A percentile compares a stretch with the other conserved stretches of the same genome.
Conservation (phyloP, 2,329 filamentous ascomycete genomes). For the Paecilomyces sp. region DNA sequence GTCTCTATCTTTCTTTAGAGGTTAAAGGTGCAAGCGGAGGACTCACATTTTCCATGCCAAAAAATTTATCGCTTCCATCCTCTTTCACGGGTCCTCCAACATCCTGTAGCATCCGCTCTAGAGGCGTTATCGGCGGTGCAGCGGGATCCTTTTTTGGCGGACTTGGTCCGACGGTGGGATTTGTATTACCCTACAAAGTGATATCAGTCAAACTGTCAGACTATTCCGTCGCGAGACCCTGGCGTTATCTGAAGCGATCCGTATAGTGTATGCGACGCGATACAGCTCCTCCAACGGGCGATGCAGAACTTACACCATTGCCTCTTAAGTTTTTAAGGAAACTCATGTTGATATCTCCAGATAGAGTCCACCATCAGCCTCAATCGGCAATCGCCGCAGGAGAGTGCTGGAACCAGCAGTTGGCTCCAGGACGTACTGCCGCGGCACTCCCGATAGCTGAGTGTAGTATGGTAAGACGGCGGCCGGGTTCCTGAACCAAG, state of each 20-base stretch:
- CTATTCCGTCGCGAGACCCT: constrained; percentile 7
- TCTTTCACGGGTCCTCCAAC: constrained; percentile 65
- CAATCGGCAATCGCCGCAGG: constrained; percentile 17
- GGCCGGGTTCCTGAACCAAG: not conserved
- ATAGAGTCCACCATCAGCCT: constrained; percentile 15
- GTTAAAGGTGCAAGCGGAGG: constrained; percentile 4
- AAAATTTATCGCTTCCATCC: constrained; percentile 96
- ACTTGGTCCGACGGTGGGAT: constrained; percentile 37
- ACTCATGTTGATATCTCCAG: constrained; percentile 26
- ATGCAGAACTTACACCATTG: constrained; percentile 27
- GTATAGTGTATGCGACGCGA: not conserved
- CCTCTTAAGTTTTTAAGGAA: constrained; percentile 33
- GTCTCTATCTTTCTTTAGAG: constrained; percentile 14
- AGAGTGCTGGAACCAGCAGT: constrained; percentile 11
- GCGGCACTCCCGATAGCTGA: constrained; percentile 11
- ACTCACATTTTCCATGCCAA: constrained; percentile 94
- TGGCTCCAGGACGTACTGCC: constrained; percentile 3
- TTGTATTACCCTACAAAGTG: constrained; percentile 37
- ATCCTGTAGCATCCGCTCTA: constrained; percentile 72
- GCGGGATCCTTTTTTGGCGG: constrained; percentile 55
- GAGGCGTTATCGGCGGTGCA: constrained; percentile 49
- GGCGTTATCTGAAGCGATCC: not conserved
- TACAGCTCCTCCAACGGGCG: constrained; percentile 4
- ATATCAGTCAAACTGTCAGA: constrained; percentile 2
- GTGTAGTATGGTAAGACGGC: not conserved